phyloP scores from a whole-genome alignment of 78 protist genomes.

The Bigelowiella natans region DNA sequence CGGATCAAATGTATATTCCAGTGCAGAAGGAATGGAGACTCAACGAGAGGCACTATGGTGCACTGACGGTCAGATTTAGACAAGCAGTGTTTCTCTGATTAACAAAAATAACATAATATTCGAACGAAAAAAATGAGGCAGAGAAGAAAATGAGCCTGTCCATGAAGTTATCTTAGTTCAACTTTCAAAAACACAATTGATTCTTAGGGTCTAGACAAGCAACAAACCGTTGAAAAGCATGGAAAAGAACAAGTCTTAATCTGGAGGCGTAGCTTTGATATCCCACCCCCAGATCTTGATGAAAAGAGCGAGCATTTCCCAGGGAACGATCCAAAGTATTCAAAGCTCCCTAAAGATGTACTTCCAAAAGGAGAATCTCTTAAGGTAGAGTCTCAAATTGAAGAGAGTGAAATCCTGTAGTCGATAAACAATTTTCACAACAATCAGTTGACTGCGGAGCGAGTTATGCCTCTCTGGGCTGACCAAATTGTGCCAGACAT shows the following conservation, averaged over 20 bases:
- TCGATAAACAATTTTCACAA: neutral
- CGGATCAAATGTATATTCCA: slow-evolving; percentile 18
- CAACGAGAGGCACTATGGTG: slow-evolving; percentile 53
- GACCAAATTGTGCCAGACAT: neutral
- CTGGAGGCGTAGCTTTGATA: slow-evolving; percentile 39
- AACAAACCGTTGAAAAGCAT: slow-evolving; percentile 42
- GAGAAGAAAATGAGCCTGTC: too few species aligned
- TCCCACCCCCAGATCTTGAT: slow-evolving; percentile 37
- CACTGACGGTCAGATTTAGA: slow-evolving; percentile 18
- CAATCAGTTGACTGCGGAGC: neutral
- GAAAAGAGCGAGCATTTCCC: slow-evolving; percentile 5
- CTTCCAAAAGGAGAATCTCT: slow-evolving; percentile 37
- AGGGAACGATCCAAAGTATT: slow-evolving; percentile 9
- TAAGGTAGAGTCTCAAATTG: slow-evolving; percentile 15
- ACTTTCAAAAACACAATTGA: too few species aligned
- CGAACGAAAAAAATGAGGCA: too few species aligned
- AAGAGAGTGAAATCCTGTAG: neutral
- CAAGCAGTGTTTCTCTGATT: neutral
- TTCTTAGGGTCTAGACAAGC: slow-evolving; percentile 22
- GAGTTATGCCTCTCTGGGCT: neutral
- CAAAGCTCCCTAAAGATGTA: neutral
- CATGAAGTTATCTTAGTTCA: too few species aligned
- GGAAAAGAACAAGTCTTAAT: slow-evolving; percentile 20
- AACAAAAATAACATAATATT: too few species aligned
- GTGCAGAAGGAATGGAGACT: slow-evolving; percentile 35